Conservation (phyloP, 2,329 filamentous ascomycete genomes). For the Byssochlamys sp. region DNA sequence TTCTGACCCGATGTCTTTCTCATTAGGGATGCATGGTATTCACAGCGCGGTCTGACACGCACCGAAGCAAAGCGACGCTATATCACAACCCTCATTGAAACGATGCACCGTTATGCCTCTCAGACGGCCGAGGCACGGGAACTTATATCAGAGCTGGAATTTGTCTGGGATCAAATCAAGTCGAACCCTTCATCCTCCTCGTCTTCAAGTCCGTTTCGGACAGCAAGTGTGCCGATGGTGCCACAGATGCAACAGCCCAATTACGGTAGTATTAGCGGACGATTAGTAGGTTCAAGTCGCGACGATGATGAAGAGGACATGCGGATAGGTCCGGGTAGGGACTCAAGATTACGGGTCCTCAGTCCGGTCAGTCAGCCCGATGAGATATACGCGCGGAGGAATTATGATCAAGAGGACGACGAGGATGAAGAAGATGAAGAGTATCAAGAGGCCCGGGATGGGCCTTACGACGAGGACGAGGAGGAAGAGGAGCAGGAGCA, state of each 20-base stretch:
- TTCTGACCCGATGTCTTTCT: not conserved
- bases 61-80: conserved; percentile 92
- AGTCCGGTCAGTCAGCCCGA: conserved; percentile 81
- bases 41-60: conserved; percentile 68
- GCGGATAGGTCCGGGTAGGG: conserved; percentile 42
- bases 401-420: conserved; percentile 36
- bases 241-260: conserved; percentile 22
- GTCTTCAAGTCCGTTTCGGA: conserved; percentile 21
- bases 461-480: conserved; percentile 15
- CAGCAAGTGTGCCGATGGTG: conserved; percentile 19
- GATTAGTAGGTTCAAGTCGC: conserved; percentile 26
- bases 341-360: conserved; percentile 57
- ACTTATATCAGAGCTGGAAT: conserved; percentile 88
- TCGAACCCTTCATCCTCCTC: conserved; percentile 60
- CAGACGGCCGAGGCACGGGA: conserved; percentile 72
- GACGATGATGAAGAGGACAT: conserved; percentile 29
- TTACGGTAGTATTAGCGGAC: conserved; percentile 27
- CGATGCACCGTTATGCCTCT: conserved; percentile 90
- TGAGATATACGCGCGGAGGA: conserved; percentile 40
- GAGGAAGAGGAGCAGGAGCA: not conserved
- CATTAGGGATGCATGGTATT: conserved; percentile 83
- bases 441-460: conserved; percentile 28
- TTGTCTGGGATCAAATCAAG: conserved; percentile 97
- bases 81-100: conserved; percentile 86
- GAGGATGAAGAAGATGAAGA: conserved; percentile 35